phyloP scores from a whole-genome alignment of 306 rosid genomes.

The Quercus variabilis region DNA sequence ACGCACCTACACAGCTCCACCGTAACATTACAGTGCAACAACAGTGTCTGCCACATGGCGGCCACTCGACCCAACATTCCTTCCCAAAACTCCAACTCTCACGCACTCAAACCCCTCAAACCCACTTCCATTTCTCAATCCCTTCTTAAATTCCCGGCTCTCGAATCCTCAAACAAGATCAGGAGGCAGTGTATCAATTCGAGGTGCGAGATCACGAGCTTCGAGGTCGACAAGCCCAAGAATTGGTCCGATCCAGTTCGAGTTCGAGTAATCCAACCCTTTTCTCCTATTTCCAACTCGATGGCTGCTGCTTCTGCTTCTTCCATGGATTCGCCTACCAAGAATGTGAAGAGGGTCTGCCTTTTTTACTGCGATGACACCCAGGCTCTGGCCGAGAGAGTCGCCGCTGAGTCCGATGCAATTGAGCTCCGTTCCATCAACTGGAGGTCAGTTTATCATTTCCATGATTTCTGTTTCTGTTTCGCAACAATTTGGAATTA shows the following conservation, averaged over 20 bases:
- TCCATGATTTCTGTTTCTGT: slow-evolving; percentile 3
- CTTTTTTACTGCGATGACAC: slow-evolving; percentile 89
- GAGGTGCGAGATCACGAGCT: slow-evolving; percentile 61
- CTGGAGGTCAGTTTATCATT: slow-evolving; percentile 57
- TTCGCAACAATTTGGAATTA: not conserved
- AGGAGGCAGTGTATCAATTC: slow-evolving; percentile 5
- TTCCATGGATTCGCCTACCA: slow-evolving; percentile 23
- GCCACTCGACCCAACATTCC: slow-evolving; percentile 46
- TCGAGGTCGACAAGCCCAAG: slow-evolving; percentile 27
- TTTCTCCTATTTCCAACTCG: slow-evolving; percentile 35
- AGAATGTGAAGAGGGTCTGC: slow-evolving; percentile 58
- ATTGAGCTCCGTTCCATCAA: slow-evolving; percentile 70
- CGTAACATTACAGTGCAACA: not conserved
- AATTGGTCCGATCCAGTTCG: not conserved
- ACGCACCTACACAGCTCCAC: no score
- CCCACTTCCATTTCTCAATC: slow-evolving; percentile 3
- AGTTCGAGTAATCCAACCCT: slow-evolving; percentile 6
- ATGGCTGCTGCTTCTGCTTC: slow-evolving; percentile 47
- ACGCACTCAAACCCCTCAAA: slow-evolving; percentile 18
- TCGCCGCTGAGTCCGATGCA: slow-evolving; percentile 63
- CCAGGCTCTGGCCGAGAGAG: slow-evolving; percentile 61
- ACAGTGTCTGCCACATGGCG: slow-evolving; percentile 57
- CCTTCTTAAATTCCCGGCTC: not conserved
- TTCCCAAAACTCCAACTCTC: slow-evolving; percentile 24
- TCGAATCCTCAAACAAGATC: slow-evolving; percentile 21